phyloP scores from a whole-genome alignment of 805 yeast genomes.

The Candida oleophila region DNA sequence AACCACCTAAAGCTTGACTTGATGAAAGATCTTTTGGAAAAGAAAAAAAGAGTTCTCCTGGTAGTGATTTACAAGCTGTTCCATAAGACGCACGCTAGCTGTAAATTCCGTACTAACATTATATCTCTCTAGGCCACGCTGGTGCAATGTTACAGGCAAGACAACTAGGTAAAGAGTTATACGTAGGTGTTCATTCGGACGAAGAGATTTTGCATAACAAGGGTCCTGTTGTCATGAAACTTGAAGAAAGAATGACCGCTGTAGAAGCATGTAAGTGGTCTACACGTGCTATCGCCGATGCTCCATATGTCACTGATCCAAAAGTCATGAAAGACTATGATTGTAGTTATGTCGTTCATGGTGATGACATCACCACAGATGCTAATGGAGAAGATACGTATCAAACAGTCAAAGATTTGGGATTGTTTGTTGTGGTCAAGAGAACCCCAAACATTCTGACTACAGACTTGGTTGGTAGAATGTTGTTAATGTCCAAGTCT shows the following conservation, averaged over 20 bases:
- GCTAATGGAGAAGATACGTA: conserved; percentile 95
- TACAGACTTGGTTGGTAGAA: conserved; percentile 89
- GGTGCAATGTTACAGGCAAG: conserved; percentile 96
- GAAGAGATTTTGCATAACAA: conserved; percentile 79
- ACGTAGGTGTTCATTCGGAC: conserved; percentile 91
- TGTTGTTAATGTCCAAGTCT: conserved; percentile 59
- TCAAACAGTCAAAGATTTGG: conserved; percentile 74
- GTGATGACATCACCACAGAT: conserved; percentile 96
- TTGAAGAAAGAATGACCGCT: conserved; percentile 77
- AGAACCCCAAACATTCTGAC: conserved; percentile 93
- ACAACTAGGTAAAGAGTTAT: conserved; percentile 70
- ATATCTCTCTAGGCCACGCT: conserved; percentile 61
- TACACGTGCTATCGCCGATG: conserved; percentile 63
- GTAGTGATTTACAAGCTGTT: too few relatives aligned
- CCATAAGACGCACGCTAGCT: too few relatives aligned
- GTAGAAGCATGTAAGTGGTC: conserved; percentile 92
- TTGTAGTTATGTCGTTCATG: conserved; percentile 94
- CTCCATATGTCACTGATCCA: conserved; percentile 94
- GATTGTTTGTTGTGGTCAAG: conserved; percentile 87
- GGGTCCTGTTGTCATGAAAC: conserved; percentile 91
- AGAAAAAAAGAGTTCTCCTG: too few relatives aligned
- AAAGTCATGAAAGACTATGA: conserved; percentile 67
- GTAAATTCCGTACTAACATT: conserved; percentile 22
- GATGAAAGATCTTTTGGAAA: too few relatives aligned
- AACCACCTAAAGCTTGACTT: too few relatives aligned